Conservation (phyloP, 495 filamentous ascomycete species). For the Oidiodendron maius region DNA sequence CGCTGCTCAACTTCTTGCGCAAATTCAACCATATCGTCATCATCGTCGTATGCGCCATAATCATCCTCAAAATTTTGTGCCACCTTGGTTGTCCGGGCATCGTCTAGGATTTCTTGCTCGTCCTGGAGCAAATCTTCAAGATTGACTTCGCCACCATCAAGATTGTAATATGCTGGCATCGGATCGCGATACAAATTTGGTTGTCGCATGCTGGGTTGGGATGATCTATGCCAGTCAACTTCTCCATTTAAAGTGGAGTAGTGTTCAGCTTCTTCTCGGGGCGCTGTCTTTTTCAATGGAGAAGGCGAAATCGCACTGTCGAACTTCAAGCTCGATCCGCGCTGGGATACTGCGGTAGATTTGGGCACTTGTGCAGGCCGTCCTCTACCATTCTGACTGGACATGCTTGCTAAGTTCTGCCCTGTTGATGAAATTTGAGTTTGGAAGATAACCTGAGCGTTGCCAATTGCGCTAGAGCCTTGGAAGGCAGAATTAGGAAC, state of each 20-base stretch:
- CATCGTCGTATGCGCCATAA: slow-evolving; percentile 59
- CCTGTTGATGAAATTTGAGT: slow-evolving; percentile 32
- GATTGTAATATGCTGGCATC: slow-evolving; percentile 8
- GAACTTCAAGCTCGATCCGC: no score
- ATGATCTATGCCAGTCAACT: background rate
- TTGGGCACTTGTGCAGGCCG: background rate
- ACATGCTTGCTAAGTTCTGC: background rate
- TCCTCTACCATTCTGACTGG: background rate
- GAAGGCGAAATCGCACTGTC: background rate
- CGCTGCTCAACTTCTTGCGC: slow-evolving; percentile 50
- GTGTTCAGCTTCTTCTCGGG: background rate
- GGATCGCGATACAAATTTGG: slow-evolving; percentile 13
- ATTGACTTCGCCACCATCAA: slow-evolving; percentile 11
- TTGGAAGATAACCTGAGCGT: slow-evolving; percentile 41
- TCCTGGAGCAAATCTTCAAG: slow-evolving; percentile 14
- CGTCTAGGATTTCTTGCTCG: slow-evolving; percentile 9
- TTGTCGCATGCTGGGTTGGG: slow-evolving; percentile 2
- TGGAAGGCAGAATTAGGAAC: slow-evolving; percentile 1
- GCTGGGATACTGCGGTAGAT: no score
- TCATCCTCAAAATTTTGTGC: slow-evolving; percentile 27
- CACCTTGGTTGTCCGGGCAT: background rate
- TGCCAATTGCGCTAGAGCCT: slow-evolving; percentile 23
- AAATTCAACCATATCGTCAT: slow-evolving; percentile 63
- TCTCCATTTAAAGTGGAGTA: background rate
- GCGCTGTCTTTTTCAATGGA: background rate